Conservation (phyloP, 2,329 filamentous ascomycete genomes). For the Epichloe typhina region DNA sequence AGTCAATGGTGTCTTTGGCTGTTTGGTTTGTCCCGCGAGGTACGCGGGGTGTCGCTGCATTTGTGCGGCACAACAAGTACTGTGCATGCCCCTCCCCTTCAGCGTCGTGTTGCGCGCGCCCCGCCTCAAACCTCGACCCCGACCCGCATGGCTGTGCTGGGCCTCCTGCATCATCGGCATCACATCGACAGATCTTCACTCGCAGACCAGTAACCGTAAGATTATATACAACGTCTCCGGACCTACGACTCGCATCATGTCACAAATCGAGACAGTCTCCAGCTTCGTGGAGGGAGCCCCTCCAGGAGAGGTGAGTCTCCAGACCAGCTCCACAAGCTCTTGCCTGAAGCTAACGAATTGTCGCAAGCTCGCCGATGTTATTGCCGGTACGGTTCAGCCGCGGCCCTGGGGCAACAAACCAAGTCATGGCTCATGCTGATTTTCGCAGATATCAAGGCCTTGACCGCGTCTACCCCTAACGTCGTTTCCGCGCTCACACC, state of each 20-base stretch:
- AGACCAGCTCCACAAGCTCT: slow-evolving; percentile 3
- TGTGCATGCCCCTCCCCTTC: neutral
- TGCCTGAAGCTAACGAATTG: slow-evolving; percentile 15
- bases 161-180: slow-evolving; percentile 1
- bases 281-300: slow-evolving; percentile 91
- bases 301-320: slow-evolving; percentile 71
- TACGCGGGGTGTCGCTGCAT: neutral
- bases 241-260: slow-evolving; percentile 16
- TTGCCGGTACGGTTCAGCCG: slow-evolving; percentile 50
- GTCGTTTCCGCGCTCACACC: slow-evolving; percentile 62
- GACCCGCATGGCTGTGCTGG: neutral
- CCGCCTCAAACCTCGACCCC: slow-evolving; percentile 9
- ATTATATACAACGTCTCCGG: neutral
- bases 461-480: slow-evolving; percentile 57
- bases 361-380: slow-evolving; percentile 73
- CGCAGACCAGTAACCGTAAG: neutral
- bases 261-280: slow-evolving; percentile 40
- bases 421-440: neutral
- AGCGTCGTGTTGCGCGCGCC: slow-evolving; percentile 9
- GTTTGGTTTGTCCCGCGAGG: neutral
- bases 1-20: too few relatives aligned
- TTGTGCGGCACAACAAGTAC: neutral
- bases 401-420: neutral
- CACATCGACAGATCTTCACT: neutral
- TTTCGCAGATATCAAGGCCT: slow-evolving; percentile 68